Percentiles rank a stretch among this genome's conserved stretches.
phyloP scores from a whole-genome alignment of 2,329 filamentous ascomycete species.

The Plectosphaerella sp. region DNA sequence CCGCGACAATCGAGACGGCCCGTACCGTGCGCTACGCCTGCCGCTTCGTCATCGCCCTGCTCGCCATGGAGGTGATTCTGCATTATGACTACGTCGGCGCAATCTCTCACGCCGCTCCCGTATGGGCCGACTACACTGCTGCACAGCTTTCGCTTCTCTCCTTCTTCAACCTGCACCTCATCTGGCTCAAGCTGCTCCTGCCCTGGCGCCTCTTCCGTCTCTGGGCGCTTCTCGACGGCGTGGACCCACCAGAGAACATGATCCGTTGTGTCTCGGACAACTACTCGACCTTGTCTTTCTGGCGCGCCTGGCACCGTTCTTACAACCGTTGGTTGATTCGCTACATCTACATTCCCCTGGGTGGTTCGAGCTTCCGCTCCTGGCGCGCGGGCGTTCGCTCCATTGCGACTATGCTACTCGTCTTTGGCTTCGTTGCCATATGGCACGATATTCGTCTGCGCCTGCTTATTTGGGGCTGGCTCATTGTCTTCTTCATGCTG shows the following conservation, averaged over 20 bases:
- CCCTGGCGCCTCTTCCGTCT: constrained; percentile 98
- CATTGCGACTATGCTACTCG: constrained; percentile 71
- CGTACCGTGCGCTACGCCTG: constrained; percentile 79
- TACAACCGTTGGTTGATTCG: constrained; percentile 94
- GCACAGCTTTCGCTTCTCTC: constrained; percentile 86
- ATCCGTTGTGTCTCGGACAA: constrained; percentile 94
- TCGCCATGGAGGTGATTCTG: constrained; percentile 86
- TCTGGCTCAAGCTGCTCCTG: constrained; percentile 95
- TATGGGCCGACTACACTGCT: constrained; percentile 80
- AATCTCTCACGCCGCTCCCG: constrained; percentile 75
- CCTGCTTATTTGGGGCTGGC: constrained; percentile 93
- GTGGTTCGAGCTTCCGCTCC: constrained; percentile 56
- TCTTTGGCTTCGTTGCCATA: constrained; percentile 95
- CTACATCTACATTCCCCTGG: constrained; percentile 90
- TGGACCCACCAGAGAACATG: constrained; percentile 98
- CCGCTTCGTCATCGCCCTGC: constrained; percentile 73
- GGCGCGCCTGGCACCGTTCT: constrained; percentile 92
- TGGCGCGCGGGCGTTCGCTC: constrained; percentile 48
- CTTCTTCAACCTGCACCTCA: constrained; percentile 93
- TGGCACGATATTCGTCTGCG: constrained; percentile 97
- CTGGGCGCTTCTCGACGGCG: constrained; percentile 86
- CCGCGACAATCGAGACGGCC: constrained; percentile 62
- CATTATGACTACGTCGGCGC: constrained; percentile 94
- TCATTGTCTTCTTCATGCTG: constrained; percentile 88
- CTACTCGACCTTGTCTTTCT: constrained; percentile 85